phyloP scores from a whole-genome alignment of 495 filamentous ascomycete species.

The Neurospora sp. region DNA sequence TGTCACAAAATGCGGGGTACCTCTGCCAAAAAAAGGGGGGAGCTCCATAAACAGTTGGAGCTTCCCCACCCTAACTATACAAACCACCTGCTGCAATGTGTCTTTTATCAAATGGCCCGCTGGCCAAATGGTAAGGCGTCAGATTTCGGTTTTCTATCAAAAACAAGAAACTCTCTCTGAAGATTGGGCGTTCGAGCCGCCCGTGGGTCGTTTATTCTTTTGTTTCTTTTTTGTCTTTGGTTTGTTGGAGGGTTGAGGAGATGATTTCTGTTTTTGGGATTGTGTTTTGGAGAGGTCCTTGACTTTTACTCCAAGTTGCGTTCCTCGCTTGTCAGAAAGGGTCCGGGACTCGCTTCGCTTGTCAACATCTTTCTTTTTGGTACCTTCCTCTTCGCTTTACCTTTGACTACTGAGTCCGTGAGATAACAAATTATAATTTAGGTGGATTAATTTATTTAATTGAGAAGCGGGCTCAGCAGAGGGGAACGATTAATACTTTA shows the following conservation, averaged over 20 bases:
- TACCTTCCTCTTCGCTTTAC: not conserved
- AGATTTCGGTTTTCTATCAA: not conserved
- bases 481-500: too few relatives aligned
- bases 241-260: not conserved
- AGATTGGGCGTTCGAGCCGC: not conserved
- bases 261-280: not conserved
- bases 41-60: not conserved
- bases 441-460: too few relatives aligned
- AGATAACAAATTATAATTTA: too few relatives aligned
- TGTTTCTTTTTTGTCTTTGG: not conserved
- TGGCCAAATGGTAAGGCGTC: slow-evolving; percentile 23
- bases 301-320: too few relatives aligned
- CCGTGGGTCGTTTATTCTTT: not conserved
- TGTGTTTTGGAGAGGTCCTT: not conserved
- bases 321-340: too few relatives aligned
- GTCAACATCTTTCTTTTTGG: too few relatives aligned
- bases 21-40: not conserved
- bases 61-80: not conserved
- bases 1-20: not conserved
- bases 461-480: too few relatives aligned
- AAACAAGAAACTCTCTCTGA: not conserved
- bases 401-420: not conserved
- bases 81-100: not conserved
- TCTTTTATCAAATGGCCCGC: not conserved
- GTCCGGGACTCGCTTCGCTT: not conserved